These are phyloP conservation scores for Sarocladium strictum DNA, from an alignment of 2,329 filamentous ascomycete species.

Conservation along the genomic window DNA sequence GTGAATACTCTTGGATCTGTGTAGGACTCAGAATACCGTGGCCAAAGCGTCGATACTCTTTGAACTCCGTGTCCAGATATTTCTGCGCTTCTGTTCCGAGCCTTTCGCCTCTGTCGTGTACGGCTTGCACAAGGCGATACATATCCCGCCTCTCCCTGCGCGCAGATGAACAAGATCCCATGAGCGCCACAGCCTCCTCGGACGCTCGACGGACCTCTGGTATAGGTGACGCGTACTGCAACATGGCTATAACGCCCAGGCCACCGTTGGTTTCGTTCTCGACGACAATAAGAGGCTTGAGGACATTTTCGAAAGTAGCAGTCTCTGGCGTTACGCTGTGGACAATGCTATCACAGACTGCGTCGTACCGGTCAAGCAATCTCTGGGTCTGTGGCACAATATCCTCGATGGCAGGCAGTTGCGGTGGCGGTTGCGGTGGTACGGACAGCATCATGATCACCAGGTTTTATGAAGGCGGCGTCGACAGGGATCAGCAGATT, in stretches of 20 bases:
- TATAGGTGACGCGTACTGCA: not conserved
- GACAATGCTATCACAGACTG: not conserved
- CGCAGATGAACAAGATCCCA: not conserved
- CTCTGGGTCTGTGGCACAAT: not conserved
- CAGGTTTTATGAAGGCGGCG: not conserved
- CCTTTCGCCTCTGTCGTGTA: slow-evolving; percentile 33
- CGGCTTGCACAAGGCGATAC: slow-evolving; percentile 29
- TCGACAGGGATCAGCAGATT: not conserved
- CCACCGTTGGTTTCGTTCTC: not conserved
- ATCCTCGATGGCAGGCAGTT: not conserved
- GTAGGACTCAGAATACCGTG: slow-evolving; percentile 42
- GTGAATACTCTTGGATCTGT: slow-evolving; percentile 45
- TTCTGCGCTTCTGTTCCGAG: slow-evolving; percentile 41
- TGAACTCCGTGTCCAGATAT: slow-evolving; percentile 47
- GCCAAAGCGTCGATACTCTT: slow-evolving; percentile 46
- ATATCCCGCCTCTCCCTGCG: slow-evolving; percentile 24
- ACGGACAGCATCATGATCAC: not conserved
- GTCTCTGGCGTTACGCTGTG: not conserved
- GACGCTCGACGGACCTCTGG: not conserved
- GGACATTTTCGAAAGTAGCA: not conserved
- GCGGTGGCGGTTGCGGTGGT: not conserved
- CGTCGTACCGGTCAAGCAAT: not conserved
- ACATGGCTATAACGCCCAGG: not conserved
- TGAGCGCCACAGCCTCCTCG: not conserved
- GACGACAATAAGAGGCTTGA: not conserved